Conservation (phyloP, 306 rosid genomes). For the Sphenostylis stenocarpa region DNA sequence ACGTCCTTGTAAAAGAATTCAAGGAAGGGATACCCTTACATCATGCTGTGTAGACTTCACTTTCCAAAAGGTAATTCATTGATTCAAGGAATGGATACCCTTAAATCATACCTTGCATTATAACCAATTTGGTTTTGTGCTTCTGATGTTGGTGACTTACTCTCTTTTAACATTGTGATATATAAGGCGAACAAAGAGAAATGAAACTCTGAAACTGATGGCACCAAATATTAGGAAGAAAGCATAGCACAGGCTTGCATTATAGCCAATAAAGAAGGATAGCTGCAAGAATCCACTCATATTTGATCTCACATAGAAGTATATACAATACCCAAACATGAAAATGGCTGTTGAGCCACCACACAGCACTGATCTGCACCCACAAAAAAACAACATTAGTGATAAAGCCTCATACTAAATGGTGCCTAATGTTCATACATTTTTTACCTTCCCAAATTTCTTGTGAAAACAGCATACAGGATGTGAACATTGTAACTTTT, state of each 20-base stretch:
- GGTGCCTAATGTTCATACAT: background rate
- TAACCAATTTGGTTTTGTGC: constrained; percentile 15
- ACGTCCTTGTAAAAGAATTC: constrained; percentile 25
- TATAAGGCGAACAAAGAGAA: constrained; percentile 66
- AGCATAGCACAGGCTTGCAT: constrained; percentile 75
- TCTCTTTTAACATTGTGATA: constrained; percentile 75
- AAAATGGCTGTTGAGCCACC: constrained; percentile 81
- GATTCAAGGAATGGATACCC: background rate
- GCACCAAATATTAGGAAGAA: constrained; percentile 79
- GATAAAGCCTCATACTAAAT: background rate
- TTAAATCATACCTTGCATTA: background rate
- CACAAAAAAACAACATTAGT: constrained; percentile 19
- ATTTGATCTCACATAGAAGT: constrained; percentile 66
- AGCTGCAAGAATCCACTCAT: constrained; percentile 80
- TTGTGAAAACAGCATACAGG: background rate
- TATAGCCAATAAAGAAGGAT: constrained; percentile 75
- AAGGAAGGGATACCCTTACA: constrained; percentile 11
- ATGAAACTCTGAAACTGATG: constrained; percentile 66
- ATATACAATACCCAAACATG: constrained; percentile 69
- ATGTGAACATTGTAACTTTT: background rate
- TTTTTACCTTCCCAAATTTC: background rate
- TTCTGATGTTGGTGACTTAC: constrained; percentile 40
- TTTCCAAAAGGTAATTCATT: constrained; percentile 17
- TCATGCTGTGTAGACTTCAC: constrained; percentile 3
- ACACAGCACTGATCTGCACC: constrained; percentile 71